Evolutionary conservation across 176 grass and related monocot genomes (phyloP), one percentile per base, ranked within the genome.

Genomic region (Triticum dicoccoides): DNA sequence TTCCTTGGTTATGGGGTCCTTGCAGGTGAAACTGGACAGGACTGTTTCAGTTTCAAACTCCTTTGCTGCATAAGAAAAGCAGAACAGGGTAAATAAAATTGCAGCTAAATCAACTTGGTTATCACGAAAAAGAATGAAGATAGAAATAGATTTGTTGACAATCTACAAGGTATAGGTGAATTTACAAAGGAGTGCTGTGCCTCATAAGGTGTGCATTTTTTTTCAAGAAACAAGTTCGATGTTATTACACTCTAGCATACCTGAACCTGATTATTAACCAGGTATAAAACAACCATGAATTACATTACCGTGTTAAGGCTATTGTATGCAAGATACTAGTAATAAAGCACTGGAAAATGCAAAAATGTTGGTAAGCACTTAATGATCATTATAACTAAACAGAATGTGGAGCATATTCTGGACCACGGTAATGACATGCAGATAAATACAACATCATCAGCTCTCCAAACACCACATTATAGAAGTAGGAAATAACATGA

Each of bases 1-100:
- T 44, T 44, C 9, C 42, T 44, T 3, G 42, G 10, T 44, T 11
- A 44, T 11, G 42, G 42, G 42, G 42, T 44, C 42, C 41, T 2
- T 42, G 41, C 41, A 42, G 41, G 41, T 42, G 41, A 3, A 42
- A 42, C 41, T 10, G 41, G 41, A 42, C 41, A 42, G 9, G 41
- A 42, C 41, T 42, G 41, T 87, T 85, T 97, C 91, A 80, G 49
- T 75, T 69, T 94, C 77, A 62, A 94, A 78, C 32, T 91, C 87
- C 67, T 86, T 88, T 67, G 69, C 92, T 97, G 85, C 74, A 89
- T 63, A 13, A 51, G 61, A 80, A 73, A 42, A 39, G 51, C 71
- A 30, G 65, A 33, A 39, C 47, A 73, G 30, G 66, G 32, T 52
- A 78, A 65, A 63, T 33, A 52, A 59, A 59, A n/a, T 61, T 38